Evolutionary conservation across 352 stramenopile species (phyloP), one percentile per base, ranked within the genome.

Genomic region (Pythium sp.): DNA sequence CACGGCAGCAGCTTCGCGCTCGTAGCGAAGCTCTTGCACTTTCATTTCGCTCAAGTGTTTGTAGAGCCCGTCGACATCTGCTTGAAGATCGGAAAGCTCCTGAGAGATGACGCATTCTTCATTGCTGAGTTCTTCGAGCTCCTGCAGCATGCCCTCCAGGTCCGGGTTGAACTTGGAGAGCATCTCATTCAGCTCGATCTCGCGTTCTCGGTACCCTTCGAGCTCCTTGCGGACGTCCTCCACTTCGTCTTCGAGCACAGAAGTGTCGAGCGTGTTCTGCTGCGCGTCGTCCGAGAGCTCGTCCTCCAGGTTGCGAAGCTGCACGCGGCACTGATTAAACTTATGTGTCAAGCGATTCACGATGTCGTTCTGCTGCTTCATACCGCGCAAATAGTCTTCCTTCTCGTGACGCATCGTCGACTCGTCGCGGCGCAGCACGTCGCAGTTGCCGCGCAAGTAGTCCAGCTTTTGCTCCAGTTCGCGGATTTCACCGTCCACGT

Each of bases 21-120:
- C 81, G 26, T 72, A 84, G n/a, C 80, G 86, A 55, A 91, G 77
- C 49, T 91, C 80, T 30, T 89, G 72, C 14, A 87, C 79, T 64
- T 93, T 93, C 67, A 81, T 84, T 59, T 90, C 81, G 32, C 83
- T 90, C 34, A 95, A 58, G 53, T 87, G 78, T 67, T 94, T 89
- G 72, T 92, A 92, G 24, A 92, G 77, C 0, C 63, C 77, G 58
- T 93, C 76, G 8, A 85, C 81, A 59, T 91, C 81, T 46, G 80
- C 71, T 53, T 93, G 84, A 3, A 83, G 75, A 47, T 91, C 75
- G 3, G 77, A 75, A 58, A 92, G 68, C 15, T 89, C 78, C 2
- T 60, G 65, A 8, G 73, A 65, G n/a, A 93, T 81, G 22, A 79
- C 71, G 9, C 77, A 75, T 64, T 91, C 82, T 47, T 81, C 68